Base-by-base conservation (phyloP, 805 yeast genomes). In the Lachancea cidri region DNA sequence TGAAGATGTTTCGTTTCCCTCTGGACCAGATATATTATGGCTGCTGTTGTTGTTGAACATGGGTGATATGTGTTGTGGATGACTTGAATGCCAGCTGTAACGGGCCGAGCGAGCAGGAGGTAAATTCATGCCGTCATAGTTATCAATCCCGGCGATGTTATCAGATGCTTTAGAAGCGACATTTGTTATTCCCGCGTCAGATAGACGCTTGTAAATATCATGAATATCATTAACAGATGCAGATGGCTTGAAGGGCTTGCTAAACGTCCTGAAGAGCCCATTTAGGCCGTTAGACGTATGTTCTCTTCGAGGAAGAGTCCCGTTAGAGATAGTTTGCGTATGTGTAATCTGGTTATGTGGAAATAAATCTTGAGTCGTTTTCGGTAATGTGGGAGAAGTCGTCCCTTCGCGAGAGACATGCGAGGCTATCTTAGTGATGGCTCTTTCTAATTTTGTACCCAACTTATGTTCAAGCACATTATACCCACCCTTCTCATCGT, bases 111-210 rank as follows among this genome's bases (percentile, higher is more conserved):
- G 36, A n/a, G 47, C 38, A 15, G 33, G 7, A 9, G 49, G 32
- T 4, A 44, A 14, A 30, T 54, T 54, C 3, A 46, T 42, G 9
- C 44, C 17, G 33, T 49, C 52, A 38, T 48, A 60, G 36, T 57
- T 52, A n/a, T 64, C 63, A 25, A 70, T 65, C 4, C 77, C 77
- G 2, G 77, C 76, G 33, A 71, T 65, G 39, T 65, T 66, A 46
- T 73, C 67, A 0, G 77, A 57, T 37, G 70, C 66, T 5, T 55
- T 51, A 2, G 72, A 73, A 2, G 76, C 75, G 25, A 56, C 62
- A 7, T 49, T 46, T 1, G 75, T 66, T 37, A 73, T 65, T 22
- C 65, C 66, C 5, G 71, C 70, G 11, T 57, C 58, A 6, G 58
- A 51, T 15, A 71, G 41, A 15, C 66, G 55, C 15, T 60, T 54